phyloP scores from a whole-genome alignment of 345 rosid genomes.

The Raphanus sativus region DNA sequence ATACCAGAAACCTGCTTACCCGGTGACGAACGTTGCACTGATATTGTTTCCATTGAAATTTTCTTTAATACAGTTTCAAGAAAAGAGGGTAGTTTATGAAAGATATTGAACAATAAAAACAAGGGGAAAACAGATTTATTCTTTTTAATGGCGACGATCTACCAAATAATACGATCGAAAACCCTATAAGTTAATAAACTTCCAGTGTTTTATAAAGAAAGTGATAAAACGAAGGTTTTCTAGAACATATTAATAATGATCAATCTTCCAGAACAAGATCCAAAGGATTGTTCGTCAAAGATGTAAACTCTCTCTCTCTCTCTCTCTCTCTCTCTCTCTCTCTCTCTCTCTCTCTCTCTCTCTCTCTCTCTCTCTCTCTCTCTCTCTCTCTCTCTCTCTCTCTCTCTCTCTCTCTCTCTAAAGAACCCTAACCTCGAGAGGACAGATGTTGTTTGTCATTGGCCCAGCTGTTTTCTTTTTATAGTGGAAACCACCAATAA shows the following conservation, averaged over 20 bases:
- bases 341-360: too few relatives aligned
- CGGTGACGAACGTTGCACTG: conserved; percentile 36
- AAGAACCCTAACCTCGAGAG: conserved; percentile 40
- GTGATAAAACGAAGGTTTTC: not conserved
- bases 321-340: too few relatives aligned
- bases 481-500: conserved; percentile 39
- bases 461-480: conserved; percentile 38
- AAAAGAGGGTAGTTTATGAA: not conserved
- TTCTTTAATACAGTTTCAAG: not conserved
- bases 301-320: not conserved
- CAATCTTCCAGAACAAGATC: conserved; percentile 19
- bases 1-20: conserved; percentile 42
- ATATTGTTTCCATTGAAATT: conserved; percentile 47
- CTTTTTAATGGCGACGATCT: conserved; percentile 44
- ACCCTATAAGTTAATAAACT: not conserved
- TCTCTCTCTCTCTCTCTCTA: conserved; percentile 14
- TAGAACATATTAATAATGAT: conserved; percentile 7
- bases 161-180: conserved; percentile 44
- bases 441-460: conserved; percentile 28
- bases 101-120: not conserved
- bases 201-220: not conserved
- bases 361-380: too few relatives aligned
- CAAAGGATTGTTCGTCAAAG: conserved; percentile 8
- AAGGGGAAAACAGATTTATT: not conserved
- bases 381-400: too few relatives aligned